Evolutionary conservation across 495 filamentous ascomycete species (phyloP), one percentile per base, ranked within the genome.

Genomic region (Poronia punctata): DNA sequence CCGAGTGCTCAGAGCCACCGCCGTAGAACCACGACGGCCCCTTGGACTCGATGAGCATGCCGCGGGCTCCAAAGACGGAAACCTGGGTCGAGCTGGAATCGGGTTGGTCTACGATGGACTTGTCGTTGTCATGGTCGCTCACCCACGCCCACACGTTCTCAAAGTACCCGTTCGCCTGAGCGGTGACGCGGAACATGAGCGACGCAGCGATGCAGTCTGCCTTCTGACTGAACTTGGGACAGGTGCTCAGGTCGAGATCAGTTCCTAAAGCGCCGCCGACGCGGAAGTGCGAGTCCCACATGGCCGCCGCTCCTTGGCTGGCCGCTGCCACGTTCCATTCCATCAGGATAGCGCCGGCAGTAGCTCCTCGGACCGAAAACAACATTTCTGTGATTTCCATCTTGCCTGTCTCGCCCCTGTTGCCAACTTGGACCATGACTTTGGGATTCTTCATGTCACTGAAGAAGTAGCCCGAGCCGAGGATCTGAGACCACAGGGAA

Each of bases 21-120:
- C 80, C 87, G 47, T 79, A 90, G 53, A 76, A 63, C 76, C 76
- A 80, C 38, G 76, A 71, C 14, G 74, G 71, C 3, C 75, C 75
- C 35, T 70, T 30, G 17, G 53, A 57, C 64, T 90, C 88, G 43
- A 88, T 68, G 15, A 88, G 71, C 8, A 89, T 67, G 43, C 88
- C 88, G 40, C 88, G 82, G 32, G 86, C 88, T 51, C 84, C 92
- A 70, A 80, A 95, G 48, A 95, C 71, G 58, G 86, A 81, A 59
- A 93, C 82, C 62, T 94, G 88, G 45, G 73, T 76, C n/a, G 31
- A 28, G 17, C 9, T 23, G 3, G 46, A 17, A 15, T 62, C 60
- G 22, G 31, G 35, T 26, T 94, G 88, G 45, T 74, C 75, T 12
- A 33, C 30, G 11, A 22, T 19, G 15, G 43, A 14, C 11, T 60